A percentile compares a stretch with the other conserved stretches of the same genome.
Evolutionary conservation across 208 protist genomes (phyloP).

Genomic region (Trypanosoma caninum): DNA sequence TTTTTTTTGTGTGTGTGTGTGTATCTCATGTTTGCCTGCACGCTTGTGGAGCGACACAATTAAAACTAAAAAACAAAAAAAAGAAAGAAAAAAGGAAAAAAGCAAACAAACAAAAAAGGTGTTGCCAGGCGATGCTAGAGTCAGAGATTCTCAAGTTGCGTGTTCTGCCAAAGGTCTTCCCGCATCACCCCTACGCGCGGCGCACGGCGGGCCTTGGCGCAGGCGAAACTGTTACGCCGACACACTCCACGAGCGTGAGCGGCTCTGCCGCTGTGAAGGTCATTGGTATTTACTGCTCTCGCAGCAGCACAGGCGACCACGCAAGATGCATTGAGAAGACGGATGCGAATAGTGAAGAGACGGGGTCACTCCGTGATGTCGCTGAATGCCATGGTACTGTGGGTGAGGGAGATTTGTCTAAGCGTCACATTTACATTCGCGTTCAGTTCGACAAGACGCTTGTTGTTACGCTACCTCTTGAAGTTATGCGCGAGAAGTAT

Average conservation of each 20-base stretch:
- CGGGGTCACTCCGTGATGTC: neutral
- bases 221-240: neutral
- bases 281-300: constrained; percentile 26
- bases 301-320: neutral
- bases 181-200: constrained; percentile 20
- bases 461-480: constrained; percentile 59
- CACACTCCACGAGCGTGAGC: neutral
- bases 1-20: constrained; percentile 13
- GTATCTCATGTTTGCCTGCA: neutral
- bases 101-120: too few species aligned
- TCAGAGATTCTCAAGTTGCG: constrained; percentile 16
- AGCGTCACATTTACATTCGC: constrained; percentile 59
- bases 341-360: neutral
- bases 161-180: constrained; percentile 24
- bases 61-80: neutral
- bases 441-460: constrained; percentile 64
- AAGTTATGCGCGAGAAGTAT: constrained; percentile 67
- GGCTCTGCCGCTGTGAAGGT: constrained; percentile 15
- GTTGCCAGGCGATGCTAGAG: constrained; percentile 6
- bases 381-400: neutral
- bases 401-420: neutral
- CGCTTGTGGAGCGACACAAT: neutral
- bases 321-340: neutral
- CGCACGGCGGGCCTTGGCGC: constrained; percentile 19
- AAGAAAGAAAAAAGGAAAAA: too few species aligned